A percentile compares a stretch with the other conserved stretches of the same genome.
Evolutionary conservation across 2,329 filamentous ascomycete species (phyloP).

Genomic region (Xylariaceae sp.): DNA sequence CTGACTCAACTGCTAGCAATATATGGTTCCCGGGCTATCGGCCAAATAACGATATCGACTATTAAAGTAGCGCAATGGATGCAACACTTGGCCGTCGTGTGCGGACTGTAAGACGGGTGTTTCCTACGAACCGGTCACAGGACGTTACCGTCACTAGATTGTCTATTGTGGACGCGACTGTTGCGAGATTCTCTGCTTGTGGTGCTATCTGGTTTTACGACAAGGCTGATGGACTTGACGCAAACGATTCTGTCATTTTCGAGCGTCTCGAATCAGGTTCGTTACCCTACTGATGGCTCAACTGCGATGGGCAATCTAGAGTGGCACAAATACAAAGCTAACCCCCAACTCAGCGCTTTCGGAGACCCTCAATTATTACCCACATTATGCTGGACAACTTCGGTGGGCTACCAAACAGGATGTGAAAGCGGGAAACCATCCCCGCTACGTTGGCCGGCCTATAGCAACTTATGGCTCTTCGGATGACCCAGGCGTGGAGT

Average conservation of each 20-base stretch:
- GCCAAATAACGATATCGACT: too few relatives aligned
- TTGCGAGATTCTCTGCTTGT: slow-evolving; percentile 48
- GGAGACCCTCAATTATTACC: slow-evolving; percentile 47
- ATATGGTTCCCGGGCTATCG: too few relatives aligned
- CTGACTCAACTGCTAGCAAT: too few relatives aligned
- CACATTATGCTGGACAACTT: slow-evolving; percentile 52
- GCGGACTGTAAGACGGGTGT: slow-evolving; percentile 29
- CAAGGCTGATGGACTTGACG: slow-evolving; percentile 26
- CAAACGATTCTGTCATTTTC: slow-evolving; percentile 27
- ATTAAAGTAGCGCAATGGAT: too few relatives aligned
- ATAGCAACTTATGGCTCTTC: slow-evolving; percentile 45
- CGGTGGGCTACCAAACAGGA: slow-evolving; percentile 44
- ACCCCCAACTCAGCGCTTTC: slow-evolving; percentile 40
- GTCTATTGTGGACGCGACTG: slow-evolving; percentile 52
- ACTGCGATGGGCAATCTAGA: too few relatives aligned
- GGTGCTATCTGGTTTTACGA: slow-evolving; percentile 54
- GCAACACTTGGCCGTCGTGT: too few relatives aligned
- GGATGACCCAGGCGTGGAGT: slow-evolving; percentile 51
- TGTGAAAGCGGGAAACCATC: slow-evolving; percentile 27
- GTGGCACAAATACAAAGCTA: too few relatives aligned
- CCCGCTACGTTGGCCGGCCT: slow-evolving; percentile 43
- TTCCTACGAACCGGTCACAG: slow-evolving; percentile 18
- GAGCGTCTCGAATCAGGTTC: slow-evolving; percentile 29
- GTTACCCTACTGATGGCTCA: neutral
- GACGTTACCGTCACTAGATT: slow-evolving; percentile 35